Evolutionary conservation across 2,329 filamentous ascomycete genomes (phyloP), one percentile per base, ranked within the genome.

Genomic region (Aspergillus pseudoterreus): DNA sequence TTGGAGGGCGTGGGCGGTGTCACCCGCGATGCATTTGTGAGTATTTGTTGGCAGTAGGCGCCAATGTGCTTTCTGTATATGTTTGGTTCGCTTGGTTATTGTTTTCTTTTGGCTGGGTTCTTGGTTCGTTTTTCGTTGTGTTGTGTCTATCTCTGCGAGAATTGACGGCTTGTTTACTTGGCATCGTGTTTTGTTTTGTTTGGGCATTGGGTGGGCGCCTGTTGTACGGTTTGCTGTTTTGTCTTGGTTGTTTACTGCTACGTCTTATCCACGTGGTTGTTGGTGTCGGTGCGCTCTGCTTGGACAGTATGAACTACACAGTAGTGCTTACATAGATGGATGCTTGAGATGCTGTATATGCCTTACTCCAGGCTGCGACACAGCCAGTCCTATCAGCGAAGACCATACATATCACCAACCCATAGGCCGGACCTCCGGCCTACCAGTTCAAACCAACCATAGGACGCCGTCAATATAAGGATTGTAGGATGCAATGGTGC

Each of bases 1-100:
- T 80, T 96, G 58, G 89, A 95, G 66, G 92, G 90, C 1, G 95
- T 95, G 62, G 92, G 92, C 10, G 91, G 80, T 51, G 84, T 86
- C 58, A 79, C 77, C 44, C 69, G 80, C 62, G 83, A 86, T 53
- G 83, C 83, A 53, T 86, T 86, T 73, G 75, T 86, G 60, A 78
- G 80, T n/a, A 86, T 86, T 58, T 86, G 83, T 68, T 73, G 85
- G 69, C 75, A 78, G 62, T 78, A 62, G 73, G 53, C 39, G 30
- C 22, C 45, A 10, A 39, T 43, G n/a, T 55, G 21, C 36, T 51
- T 32, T 42, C 8, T 42, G 47, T 45, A 43, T 45, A 32, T 48
- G 35, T 38, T n/a, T 48, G 41, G 32, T 43, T 45, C 46, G 30
- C 35, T 51, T 32, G 15, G 12, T 44, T 48, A 15, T 44, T 48